A percentile compares a stretch with the other conserved stretches of the same genome.
Conservation (phyloP, 768 basidiomycete genomes). For the Leccinum pellstonianum region DNA sequence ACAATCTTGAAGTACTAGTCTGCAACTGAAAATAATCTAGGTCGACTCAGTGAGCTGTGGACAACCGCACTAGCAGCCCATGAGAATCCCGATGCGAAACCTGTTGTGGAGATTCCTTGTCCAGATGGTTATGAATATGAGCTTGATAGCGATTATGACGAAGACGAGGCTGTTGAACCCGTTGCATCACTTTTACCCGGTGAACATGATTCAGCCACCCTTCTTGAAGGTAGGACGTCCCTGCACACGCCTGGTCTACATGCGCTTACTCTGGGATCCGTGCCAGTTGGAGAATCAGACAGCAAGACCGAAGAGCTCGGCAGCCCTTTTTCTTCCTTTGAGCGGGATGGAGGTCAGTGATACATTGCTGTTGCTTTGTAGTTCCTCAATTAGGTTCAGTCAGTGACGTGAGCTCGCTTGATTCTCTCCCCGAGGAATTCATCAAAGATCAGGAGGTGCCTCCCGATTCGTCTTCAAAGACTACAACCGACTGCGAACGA, state of each 20-base stretch:
- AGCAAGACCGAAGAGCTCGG: neutral
- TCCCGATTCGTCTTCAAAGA: neutral
- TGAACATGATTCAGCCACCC: neutral
- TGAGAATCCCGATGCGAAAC: neutral
- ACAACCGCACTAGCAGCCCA: neutral
- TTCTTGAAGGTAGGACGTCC: slow-evolving; percentile 6
- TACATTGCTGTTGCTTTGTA: neutral
- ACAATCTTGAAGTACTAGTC: neutral
- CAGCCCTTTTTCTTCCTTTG: slow-evolving; percentile 10
- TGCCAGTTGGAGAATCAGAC: slow-evolving; percentile 11
- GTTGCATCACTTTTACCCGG: neutral
- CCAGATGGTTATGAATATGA: slow-evolving; percentile 18
- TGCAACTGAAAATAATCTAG: slow-evolving; percentile 10
- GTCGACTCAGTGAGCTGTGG: slow-evolving; percentile 10
- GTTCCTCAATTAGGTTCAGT: slow-evolving; percentile 11
- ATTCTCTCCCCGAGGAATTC: slow-evolving; percentile 4
- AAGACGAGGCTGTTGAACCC: slow-evolving; percentile 6
- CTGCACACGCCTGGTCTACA: neutral
- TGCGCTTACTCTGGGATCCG: neutral
- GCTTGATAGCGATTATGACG: slow-evolving; percentile 28
- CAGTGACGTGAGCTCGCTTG: neutral
- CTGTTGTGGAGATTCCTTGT: slow-evolving; percentile 5
- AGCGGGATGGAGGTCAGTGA: slow-evolving; percentile 9
- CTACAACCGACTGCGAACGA: neutral
- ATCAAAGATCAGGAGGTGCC: neutral